Conservation (phyloP, 768 basidiomycete species). For the Filobasidium floriforme region DNA sequence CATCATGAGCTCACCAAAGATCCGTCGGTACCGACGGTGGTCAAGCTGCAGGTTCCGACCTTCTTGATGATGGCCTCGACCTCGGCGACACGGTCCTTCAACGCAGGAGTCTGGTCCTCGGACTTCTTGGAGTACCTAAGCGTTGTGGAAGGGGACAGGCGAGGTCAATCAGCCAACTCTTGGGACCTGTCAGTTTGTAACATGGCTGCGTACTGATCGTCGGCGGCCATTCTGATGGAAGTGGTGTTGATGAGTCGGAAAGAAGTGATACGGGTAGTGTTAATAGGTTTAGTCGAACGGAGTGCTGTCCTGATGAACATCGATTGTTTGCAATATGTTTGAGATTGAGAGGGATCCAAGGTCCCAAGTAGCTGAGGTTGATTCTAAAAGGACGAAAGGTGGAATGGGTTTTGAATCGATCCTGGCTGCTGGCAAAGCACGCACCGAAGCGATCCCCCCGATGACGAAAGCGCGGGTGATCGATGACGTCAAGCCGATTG, state of each 20-base stretch:
- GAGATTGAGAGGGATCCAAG: background rate
- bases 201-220: constrained; percentile 55
- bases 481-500: constrained; percentile 1
- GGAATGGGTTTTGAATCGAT: background rate
- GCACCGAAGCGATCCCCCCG: too few relatives aligned
- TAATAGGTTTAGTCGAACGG: background rate
- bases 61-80: constrained; percentile 25
- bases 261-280: constrained; percentile 13
- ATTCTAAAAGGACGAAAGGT: background rate
- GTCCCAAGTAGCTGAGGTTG: background rate
- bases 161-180: background rate
- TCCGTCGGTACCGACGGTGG: constrained; percentile 23
- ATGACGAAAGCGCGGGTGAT: background rate
- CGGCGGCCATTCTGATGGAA: constrained; percentile 36
- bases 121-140: constrained; percentile 21
- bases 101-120: constrained; percentile 17
- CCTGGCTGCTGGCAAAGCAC: background rate
- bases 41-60: constrained; percentile 25
- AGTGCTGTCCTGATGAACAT: constrained; percentile 8
- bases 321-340: background rate
- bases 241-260: constrained; percentile 23
- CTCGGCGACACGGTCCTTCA: constrained; percentile 21
- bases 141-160: background rate
- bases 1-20: constrained; percentile 14
- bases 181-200: constrained; percentile 50